Conservation (phyloP, 2,329 filamentous ascomycete species). For the Sporothrix globosa region DNA sequence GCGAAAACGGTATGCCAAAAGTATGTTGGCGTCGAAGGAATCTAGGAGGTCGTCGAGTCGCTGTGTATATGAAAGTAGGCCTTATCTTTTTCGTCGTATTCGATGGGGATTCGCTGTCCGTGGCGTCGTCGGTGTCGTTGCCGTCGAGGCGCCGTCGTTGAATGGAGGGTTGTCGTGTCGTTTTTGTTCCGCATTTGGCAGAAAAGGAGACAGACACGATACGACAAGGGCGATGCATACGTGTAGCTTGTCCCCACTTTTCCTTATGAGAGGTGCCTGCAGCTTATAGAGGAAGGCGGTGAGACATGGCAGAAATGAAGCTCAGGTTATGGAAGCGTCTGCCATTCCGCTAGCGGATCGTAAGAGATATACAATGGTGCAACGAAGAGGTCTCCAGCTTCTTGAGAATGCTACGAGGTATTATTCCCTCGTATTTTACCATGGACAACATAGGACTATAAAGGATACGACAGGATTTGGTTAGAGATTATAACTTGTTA, state of each 20-base stretch:
- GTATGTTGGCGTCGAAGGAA: not conserved
- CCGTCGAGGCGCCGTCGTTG: not conserved
- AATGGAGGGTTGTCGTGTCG: not conserved
- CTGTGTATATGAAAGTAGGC: not conserved
- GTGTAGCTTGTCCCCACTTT: conserved; percentile 27
- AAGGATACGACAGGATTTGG: no score
- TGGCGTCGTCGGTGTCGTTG: not conserved
- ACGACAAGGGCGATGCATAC: not conserved
- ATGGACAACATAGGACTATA: no score
- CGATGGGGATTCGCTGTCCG: not conserved
- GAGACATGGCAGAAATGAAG: not conserved
- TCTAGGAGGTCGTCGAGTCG: not conserved
- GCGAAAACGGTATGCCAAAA: not conserved
- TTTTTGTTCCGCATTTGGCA: conserved; percentile 1
- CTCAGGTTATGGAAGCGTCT: not conserved
- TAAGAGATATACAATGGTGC: no score
- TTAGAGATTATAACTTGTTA: no score
- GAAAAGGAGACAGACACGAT: conserved; percentile 20
- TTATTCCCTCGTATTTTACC: no score
- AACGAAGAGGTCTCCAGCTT: no score
- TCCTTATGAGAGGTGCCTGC: conserved; percentile 16
- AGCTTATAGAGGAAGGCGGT: not conserved
- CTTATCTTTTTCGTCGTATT: not conserved
- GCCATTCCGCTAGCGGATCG: no score
- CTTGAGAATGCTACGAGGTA: no score